phyloP scores from a whole-genome alignment of 208 protist genomes.

The Pavlovales sp. region DNA sequence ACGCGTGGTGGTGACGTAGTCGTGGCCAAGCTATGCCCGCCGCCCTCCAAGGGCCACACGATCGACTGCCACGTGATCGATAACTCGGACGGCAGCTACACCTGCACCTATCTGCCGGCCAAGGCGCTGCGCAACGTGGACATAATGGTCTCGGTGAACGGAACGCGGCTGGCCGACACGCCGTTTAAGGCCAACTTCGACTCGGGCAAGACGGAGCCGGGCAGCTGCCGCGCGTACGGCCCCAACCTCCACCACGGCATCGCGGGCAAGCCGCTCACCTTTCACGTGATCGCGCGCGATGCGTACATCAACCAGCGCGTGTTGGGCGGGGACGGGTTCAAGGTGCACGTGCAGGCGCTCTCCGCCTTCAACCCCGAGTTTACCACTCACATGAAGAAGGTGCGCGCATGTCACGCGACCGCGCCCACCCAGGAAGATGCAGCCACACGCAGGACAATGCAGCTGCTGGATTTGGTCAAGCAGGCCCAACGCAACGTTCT shows the following conservation, averaged over 20 bases:
- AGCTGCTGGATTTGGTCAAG: too few species aligned
- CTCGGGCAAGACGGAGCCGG: neutral
- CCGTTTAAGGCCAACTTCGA: neutral
- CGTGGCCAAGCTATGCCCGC: neutral
- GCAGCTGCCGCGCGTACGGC: neutral
- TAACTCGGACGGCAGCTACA: constrained; percentile 33
- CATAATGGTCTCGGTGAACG: neutral
- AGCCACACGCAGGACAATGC: too few species aligned
- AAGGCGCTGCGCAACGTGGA: neutral
- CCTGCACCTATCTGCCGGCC: neutral
- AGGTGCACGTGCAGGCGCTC: neutral
- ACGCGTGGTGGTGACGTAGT: neutral
- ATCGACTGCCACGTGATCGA: constrained; percentile 23
- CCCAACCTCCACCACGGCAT: neutral
- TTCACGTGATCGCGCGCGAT: neutral
- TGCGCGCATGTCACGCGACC: neutral
- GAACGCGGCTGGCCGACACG: neutral
- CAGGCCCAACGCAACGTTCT: too few species aligned
- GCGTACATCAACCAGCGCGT: neutral
- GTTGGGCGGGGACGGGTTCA: neutral
- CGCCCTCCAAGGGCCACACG: neutral
- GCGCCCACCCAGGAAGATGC: too few species aligned
- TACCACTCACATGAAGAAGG: neutral
- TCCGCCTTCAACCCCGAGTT: neutral
- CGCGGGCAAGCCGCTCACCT: neutral